A percentile compares a stretch with the other conserved stretches of the same genome.
Evolutionary conservation across 257 asterid species (phyloP).

Genomic region (Primulina huaijiensis): DNA sequence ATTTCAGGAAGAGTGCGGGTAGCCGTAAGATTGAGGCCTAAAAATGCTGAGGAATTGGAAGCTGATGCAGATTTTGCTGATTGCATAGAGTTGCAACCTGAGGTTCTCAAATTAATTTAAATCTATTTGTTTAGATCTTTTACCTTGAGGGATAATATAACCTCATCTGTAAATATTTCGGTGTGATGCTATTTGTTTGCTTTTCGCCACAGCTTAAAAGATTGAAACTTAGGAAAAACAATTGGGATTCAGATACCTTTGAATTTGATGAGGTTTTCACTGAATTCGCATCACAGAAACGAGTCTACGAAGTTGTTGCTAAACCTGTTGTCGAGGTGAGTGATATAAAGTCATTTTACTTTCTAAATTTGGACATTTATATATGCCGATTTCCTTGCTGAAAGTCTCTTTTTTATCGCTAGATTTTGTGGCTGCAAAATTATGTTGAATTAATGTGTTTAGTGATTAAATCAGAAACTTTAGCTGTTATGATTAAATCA

Average conservation of each 20-base stretch:
- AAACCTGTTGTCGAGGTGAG: constrained; percentile 99
- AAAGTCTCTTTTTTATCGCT: background rate
- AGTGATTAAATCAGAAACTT: background rate
- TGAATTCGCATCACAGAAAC: constrained; percentile 93
- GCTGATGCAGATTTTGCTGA: constrained; percentile 99
- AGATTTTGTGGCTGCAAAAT: background rate
- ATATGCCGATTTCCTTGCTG: background rate
- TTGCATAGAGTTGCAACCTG: constrained; percentile 96
- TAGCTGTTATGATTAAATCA: too few species aligned
- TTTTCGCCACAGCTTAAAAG: constrained; percentile 74
- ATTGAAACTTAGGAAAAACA: constrained; percentile 90
- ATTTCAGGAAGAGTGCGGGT: constrained; percentile 97
- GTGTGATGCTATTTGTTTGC: constrained; percentile 24
- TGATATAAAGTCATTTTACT: constrained; percentile 19
- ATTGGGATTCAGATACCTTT: constrained; percentile 98
- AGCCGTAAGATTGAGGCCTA: constrained; percentile 92
- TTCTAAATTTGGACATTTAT: constrained; percentile 1
- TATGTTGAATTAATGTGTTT: background rate
- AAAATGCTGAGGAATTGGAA: constrained; percentile 80
- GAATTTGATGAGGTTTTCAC: constrained; percentile 97
- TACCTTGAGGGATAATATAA: constrained; percentile 12
- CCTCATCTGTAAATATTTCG: constrained; percentile 14
- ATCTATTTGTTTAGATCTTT: constrained; percentile 18
- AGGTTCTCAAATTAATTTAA: constrained; percentile 41
- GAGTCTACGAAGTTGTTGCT: constrained; percentile 97